Conservation (phyloP, 257 asterid species). For the Salvia rosmarinus region DNA sequence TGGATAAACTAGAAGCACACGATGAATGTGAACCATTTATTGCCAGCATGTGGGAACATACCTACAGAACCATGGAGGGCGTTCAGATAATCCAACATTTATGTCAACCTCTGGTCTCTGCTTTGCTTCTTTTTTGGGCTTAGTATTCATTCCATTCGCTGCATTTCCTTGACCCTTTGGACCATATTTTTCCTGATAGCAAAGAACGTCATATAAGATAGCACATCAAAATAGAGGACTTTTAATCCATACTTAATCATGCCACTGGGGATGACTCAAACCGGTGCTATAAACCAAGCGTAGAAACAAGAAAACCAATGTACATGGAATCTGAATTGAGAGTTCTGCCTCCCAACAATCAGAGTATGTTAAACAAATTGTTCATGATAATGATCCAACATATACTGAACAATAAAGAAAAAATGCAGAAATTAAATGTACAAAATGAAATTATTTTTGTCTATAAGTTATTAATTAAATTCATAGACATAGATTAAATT, state of each 20-base stretch:
- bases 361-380: no score
- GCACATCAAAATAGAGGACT: constrained; percentile 6
- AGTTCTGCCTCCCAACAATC: no score
- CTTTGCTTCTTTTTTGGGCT: constrained; percentile 55
- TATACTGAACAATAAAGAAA: no score
- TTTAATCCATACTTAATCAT: background rate
- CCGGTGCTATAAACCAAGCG: background rate
- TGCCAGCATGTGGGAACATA: constrained; percentile 30
- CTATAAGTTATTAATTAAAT: no score
- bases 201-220: background rate
- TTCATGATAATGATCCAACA: no score
- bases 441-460: no score
- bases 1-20: constrained; percentile 20
- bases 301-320: background rate
- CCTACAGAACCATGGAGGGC: constrained; percentile 98
- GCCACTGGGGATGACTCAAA: background rate
- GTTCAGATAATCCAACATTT: constrained; percentile 80
- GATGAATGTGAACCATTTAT: constrained; percentile 8
- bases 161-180: constrained; percentile 83
- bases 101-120: constrained; percentile 80
- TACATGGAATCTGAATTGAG: no score
- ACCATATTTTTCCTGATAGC: constrained; percentile 88
- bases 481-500: no score
- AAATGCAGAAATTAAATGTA: no score
- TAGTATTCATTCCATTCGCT: constrained; percentile 52